Percentiles rank a stretch among this genome's conserved stretches.
These are phyloP conservation scores for Mortierella alpina DNA, from an alignment of 192 early-diverging fungal species.

Conservation along the genomic window DNA sequence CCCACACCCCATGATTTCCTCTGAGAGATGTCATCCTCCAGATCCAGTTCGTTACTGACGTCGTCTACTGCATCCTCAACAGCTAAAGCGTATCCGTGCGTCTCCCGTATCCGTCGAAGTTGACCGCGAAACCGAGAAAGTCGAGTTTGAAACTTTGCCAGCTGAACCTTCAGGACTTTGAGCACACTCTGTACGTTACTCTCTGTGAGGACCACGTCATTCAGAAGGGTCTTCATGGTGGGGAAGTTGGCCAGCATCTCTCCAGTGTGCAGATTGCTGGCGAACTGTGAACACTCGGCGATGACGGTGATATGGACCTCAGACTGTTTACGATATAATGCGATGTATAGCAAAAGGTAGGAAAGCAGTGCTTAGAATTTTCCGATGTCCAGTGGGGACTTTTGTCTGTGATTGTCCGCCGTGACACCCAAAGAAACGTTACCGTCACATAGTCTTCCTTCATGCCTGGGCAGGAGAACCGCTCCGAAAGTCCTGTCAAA, in stretches of 20 bases:
- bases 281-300: constrained; percentile 71
- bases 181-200: constrained; percentile 54
- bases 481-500: constrained; percentile 39
- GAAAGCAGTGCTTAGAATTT: not conserved
- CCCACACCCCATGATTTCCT: constrained; percentile 68
- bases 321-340: constrained; percentile 14
- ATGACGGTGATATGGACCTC: constrained; percentile 66
- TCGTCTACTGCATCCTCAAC: constrained; percentile 50
- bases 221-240: constrained; percentile 67
- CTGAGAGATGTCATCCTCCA: constrained; percentile 43
- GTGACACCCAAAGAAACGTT: not conserved
- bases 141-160: constrained; percentile 56
- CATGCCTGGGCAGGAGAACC: constrained; percentile 44
- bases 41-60: constrained; percentile 48
- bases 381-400: too few relatives aligned
- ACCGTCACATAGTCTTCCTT: constrained; percentile 40
- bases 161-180: constrained; percentile 47
- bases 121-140: constrained; percentile 59
- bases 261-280: constrained; percentile 66
- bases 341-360: not conserved
- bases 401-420: not conserved
- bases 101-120: constrained; percentile 50
- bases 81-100: constrained; percentile 58
- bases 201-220: constrained; percentile 56
- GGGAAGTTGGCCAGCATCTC: constrained; percentile 66